A percentile compares a stretch with the other conserved stretches of the same genome.
These are phyloP conservation scores for Hemileccinum rubropunctum DNA, from an alignment of 768 basidiomycete species.

Conservation along the genomic window DNA sequence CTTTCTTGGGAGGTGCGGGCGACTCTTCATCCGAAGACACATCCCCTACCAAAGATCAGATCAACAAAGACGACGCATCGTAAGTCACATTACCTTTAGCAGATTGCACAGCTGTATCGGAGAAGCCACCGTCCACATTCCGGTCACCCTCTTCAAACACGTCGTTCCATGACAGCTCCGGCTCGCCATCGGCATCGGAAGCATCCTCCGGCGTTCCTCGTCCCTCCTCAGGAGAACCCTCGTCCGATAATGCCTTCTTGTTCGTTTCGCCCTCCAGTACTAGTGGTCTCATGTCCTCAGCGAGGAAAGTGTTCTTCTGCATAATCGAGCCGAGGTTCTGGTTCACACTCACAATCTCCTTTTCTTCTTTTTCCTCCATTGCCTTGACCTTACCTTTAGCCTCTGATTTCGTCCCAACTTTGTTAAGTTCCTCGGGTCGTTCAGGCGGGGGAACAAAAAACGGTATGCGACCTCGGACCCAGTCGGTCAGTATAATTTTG, in stretches of 20 bases:
- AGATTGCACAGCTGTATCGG: conserved; percentile 7
- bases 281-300: conserved; percentile 75
- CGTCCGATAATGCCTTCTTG: conserved; percentile 30
- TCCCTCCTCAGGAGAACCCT: conserved; percentile 41
- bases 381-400: conserved; percentile 51
- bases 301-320: conserved; percentile 83
- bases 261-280: conserved; percentile 40
- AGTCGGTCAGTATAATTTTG: conserved; percentile 93
- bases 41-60: conserved; percentile 27
- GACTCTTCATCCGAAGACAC: conserved; percentile 34
- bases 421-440: conserved; percentile 66
- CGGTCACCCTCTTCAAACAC: conserved; percentile 62
- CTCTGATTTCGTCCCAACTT: conserved; percentile 47
- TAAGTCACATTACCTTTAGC: conserved; percentile 20
- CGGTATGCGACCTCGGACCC: conserved; percentile 96
- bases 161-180: conserved; percentile 80
- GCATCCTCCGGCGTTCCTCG: conserved; percentile 37
- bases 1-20: conserved; percentile 46
- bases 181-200: conserved; percentile 34
- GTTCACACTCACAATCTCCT: conserved; percentile 60
- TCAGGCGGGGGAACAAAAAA: conserved; percentile 95
- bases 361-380: conserved; percentile 30
- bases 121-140: conserved; percentile 14
- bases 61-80: background rate
- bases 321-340: conserved; percentile 86